A percentile compares a stretch with the other conserved stretches of the same genome.
Evolutionary conservation across 2,329 filamentous ascomycete genomes (phyloP).

Genomic region (Arthrobotrys megalospora): DNA sequence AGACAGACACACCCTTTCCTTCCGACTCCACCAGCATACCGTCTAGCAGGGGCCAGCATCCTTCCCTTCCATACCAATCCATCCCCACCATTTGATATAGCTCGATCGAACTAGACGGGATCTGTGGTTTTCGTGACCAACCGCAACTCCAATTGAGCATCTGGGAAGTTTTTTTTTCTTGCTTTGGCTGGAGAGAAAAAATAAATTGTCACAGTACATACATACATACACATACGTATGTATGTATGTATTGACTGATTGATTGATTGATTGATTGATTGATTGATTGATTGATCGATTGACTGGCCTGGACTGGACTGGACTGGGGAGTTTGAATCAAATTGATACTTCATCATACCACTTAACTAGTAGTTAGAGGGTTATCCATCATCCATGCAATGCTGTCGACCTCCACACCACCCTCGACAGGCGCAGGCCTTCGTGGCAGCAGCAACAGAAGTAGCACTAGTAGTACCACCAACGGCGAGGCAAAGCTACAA

Average conservation of each 20-base stretch:
- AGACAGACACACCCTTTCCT: conserved; percentile 4
- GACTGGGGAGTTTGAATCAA: conserved; percentile 7
- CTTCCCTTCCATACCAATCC: conserved; percentile 6
- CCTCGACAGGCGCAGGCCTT: conserved; percentile 29
- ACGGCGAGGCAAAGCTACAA: conserved; percentile 44
- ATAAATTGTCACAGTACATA: conserved; percentile 7
- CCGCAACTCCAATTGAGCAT: conserved; percentile 29
- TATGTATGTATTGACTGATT: conserved; percentile 1
- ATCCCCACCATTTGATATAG: conserved; percentile 15
- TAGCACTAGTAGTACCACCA: conserved; percentile 12
- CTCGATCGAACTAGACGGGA: conserved; percentile 23
- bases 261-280: no score
- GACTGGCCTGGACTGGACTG: no score
- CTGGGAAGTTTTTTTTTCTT: conserved; percentile 1
- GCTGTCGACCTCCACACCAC: conserved; percentile 6
- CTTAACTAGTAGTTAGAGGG: background rate
- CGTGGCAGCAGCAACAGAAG: conserved; percentile 43
- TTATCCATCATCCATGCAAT: background rate
- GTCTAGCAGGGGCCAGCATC: conserved; percentile 35
- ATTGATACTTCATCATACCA: background rate
- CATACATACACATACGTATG: conserved; percentile 3
- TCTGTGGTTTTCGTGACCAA: conserved; percentile 28
- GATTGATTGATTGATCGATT: no score
- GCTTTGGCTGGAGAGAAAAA: background rate
- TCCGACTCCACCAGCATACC: conserved; percentile 19